These are phyloP conservation scores for Elongisporangium senticosum DNA, from an alignment of 352 stramenopile genomes.

Conservation along the genomic window DNA sequence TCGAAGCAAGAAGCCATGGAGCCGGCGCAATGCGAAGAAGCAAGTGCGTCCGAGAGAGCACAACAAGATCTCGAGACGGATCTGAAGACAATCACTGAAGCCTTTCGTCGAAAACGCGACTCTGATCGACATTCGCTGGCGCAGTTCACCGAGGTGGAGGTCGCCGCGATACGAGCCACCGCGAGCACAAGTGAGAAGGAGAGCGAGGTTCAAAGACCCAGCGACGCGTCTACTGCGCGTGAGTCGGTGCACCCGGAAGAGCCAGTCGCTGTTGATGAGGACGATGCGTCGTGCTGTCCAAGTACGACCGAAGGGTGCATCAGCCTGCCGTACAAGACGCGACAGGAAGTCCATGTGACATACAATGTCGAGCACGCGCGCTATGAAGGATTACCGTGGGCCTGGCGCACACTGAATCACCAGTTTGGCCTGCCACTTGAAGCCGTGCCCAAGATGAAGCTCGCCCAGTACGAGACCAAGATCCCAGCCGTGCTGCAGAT, in stretches of 20 bases:
- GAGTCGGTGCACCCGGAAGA: background rate
- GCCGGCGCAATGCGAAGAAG: background rate
- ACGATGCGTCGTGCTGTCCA: background rate
- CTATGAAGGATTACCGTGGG: constrained; percentile 69
- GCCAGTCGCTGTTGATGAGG: background rate
- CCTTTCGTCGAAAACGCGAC: constrained; percentile 12
- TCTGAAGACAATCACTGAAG: constrained; percentile 12
- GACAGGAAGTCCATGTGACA: constrained; percentile 65
- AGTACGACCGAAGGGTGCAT: constrained; percentile 28
- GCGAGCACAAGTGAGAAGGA: background rate
- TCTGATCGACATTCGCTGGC: constrained; percentile 26
- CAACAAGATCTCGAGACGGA: background rate
- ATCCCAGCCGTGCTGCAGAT: constrained; percentile 75
- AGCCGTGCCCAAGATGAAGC: constrained; percentile 44
- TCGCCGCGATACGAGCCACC: constrained; percentile 11
- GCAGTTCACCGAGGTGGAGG: constrained; percentile 28
- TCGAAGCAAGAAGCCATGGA: background rate
- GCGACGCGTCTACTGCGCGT: background rate
- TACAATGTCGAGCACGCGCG: constrained; percentile 61
- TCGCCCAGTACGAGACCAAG: constrained; percentile 54
- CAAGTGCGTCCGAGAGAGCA: background rate
- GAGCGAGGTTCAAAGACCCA: background rate
- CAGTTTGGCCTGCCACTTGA: constrained; percentile 73
- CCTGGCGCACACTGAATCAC: constrained; percentile 60
- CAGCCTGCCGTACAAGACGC: constrained; percentile 60